phyloP scores from a whole-genome alignment of 106 monocot species.

The Dendrobium nobile region DNA sequence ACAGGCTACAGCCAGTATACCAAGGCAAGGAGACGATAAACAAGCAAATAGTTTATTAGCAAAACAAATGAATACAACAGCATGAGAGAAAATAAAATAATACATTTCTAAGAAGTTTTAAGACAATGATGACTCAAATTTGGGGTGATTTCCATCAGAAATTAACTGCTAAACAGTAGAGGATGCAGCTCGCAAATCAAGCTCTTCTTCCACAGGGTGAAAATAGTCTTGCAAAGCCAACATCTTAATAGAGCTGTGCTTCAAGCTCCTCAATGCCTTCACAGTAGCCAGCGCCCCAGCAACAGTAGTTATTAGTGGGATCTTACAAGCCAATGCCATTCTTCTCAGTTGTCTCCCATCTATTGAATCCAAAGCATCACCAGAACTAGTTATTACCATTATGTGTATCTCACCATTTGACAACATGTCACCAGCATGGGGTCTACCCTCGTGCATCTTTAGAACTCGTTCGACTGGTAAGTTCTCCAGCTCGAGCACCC shows the following conservation, averaged over 20 bases:
- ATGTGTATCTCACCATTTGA: conserved; percentile 84
- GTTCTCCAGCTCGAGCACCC: conserved; percentile 69
- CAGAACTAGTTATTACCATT: conserved; percentile 97
- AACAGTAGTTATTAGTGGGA: conserved; percentile 93
- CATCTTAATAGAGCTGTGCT: conserved; percentile 60
- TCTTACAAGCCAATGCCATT: conserved; percentile 78
- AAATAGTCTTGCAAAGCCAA: conserved; percentile 93
- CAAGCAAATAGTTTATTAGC: not conserved
- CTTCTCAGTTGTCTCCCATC: conserved; percentile 75
- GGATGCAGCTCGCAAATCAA: conserved; percentile 44
- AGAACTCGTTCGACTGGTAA: conserved; percentile 75
- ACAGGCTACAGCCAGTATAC: too few relatives aligned
- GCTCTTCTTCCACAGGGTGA: conserved; percentile 1
- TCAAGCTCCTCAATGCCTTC: conserved; percentile 79
- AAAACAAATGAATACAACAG: not conserved
- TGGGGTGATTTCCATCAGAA: not conserved
- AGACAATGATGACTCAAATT: not conserved
- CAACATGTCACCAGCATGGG: conserved; percentile 92
- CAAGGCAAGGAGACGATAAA: not conserved
- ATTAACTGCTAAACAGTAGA: conserved; percentile 7
- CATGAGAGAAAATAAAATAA: not conserved
- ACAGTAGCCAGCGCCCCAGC: conserved; percentile 82
- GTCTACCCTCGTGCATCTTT: conserved; percentile 95
- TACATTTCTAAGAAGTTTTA: not conserved
- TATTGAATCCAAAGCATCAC: conserved; percentile 76